phyloP scores from a whole-genome alignment of 441 rosid species.

The Flueggea neowawraea region DNA sequence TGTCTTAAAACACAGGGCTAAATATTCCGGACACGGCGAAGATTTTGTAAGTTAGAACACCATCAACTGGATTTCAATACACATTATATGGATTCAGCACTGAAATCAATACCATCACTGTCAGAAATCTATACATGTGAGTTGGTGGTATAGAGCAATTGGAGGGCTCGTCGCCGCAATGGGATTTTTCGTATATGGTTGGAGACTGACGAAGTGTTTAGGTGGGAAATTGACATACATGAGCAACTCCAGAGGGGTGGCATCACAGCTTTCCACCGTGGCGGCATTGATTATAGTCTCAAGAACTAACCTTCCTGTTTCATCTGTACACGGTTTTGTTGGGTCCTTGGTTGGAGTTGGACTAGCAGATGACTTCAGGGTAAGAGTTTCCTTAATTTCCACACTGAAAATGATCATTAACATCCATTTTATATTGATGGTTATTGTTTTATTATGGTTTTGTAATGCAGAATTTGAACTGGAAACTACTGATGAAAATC shows the following conservation, averaged over 20 bases:
- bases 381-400: not conserved
- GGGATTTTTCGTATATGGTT: slow-evolving; percentile 23
- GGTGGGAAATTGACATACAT: slow-evolving; percentile 28
- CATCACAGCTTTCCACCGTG: slow-evolving; percentile 19
- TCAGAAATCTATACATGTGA: slow-evolving; percentile 11
- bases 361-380: slow-evolving; percentile 23
- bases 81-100: too few species aligned
- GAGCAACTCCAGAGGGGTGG: slow-evolving; percentile 29
- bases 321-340: slow-evolving; percentile 22
- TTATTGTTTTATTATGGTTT: not conserved
- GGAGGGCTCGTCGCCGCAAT: slow-evolving; percentile 23
- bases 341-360: slow-evolving; percentile 27
- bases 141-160: slow-evolving; percentile 21
- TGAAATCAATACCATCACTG: not conserved
- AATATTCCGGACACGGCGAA: slow-evolving; percentile 17
- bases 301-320: slow-evolving; percentile 17
- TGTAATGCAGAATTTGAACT: slow-evolving; percentile 22
- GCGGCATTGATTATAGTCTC: slow-evolving; percentile 18
- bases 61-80: not conserved
- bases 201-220: slow-evolving; percentile 22
- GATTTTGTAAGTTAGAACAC: slow-evolving; percentile 13
- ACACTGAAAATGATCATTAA: not conserved
- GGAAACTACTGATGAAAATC: slow-evolving; percentile 22
- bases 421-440: not conserved
- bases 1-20: slow-evolving; percentile 23